Conservation (phyloP, 2,329 filamentous ascomycete species). For the Tolypocladium tundrense region DNA sequence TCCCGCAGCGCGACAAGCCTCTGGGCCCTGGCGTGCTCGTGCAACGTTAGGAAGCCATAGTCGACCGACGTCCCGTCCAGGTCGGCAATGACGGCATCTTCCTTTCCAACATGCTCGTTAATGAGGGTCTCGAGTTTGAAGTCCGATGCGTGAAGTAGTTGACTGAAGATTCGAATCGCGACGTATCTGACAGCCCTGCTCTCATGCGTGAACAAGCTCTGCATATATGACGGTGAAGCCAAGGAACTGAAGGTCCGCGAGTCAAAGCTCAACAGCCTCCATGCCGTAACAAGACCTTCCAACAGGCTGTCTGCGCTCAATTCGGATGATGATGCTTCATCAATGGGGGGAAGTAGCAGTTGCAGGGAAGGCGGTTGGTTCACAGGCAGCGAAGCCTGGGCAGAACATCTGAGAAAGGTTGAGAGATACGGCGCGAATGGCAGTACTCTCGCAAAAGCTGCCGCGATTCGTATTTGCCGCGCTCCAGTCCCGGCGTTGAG, state of each 20-base stretch:
- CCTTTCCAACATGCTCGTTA: conserved; percentile 49
- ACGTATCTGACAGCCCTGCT: conserved; percentile 62
- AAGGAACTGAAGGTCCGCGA: conserved; percentile 53
- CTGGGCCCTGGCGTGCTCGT: conserved; percentile 44
- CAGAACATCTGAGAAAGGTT: conserved; percentile 53
- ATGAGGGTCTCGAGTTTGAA: conserved; percentile 64
- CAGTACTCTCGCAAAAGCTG: conserved; percentile 69
- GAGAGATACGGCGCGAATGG: conserved; percentile 75
- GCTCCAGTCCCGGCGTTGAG: conserved; percentile 29
- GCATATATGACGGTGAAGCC: conserved; percentile 57
- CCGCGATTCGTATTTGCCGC: conserved; percentile 39
- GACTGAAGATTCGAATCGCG: conserved; percentile 69
- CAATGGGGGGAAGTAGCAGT: conserved; percentile 18
- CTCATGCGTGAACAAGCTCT: conserved; percentile 54
- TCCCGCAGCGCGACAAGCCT: conserved; percentile 31
- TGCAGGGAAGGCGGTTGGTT: conserved; percentile 13
- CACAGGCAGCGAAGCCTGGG: background rate
- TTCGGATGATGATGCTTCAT: conserved; percentile 14
- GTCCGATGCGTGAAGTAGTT: conserved; percentile 73
- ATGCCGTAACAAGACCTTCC: conserved; percentile 39
- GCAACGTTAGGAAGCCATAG: conserved; percentile 59
- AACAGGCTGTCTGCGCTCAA: conserved; percentile 13
- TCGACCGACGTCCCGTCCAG: conserved; percentile 73
- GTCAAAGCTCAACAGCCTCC: conserved; percentile 73
- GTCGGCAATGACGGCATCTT: conserved; percentile 51